Base-by-base conservation (phyloP, 768 basidiomycete species). In the Sistotremastrum suecicum region DNA sequence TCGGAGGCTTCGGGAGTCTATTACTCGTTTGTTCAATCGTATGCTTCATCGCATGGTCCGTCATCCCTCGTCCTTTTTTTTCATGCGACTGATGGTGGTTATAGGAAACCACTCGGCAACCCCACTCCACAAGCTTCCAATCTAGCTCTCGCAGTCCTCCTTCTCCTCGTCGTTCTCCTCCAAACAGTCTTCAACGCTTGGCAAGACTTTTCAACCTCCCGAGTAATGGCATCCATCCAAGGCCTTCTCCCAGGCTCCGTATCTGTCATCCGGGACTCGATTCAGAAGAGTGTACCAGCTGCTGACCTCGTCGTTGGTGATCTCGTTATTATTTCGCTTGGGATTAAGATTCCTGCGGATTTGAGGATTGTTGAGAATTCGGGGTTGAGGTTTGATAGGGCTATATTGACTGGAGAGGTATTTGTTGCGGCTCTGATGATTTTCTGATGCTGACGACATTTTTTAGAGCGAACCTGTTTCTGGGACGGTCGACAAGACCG, bases 291-390 rank as follows among this genome's bases (percentile, higher is more conserved):
- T 12, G 59, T 75, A 3, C 60, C 63, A 12, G 74, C 76, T 31
- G 70, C 70, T 37, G 70, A 76, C 41, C 67, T 80, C 31, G 67
- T 80, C 1, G 74, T 75, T 0, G 75, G 75, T 7, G 75, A 77
- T 51, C 58, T 77, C 34, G 65, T 76, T 45, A 63, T 64, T 3
- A 72, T 77, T 53, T 56, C 63, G 32, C 68, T 74, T 2, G 75
- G 75, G 11, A 72, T 78, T 50, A 67, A 76, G 7, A 65, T 78
- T 4, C 76, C 76, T 5, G 75, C 77, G 0, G 78, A 80, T 51
- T 60, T 78, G 31, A 68, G 77, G 29, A 63, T 80, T 6, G 66
- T 76, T 36, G 56, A 71, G 8, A 67, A 67, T 48, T 71, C 72
- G 1, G 76, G 76, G 50, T 59, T 76, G 46, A 65, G 66, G 33